A percentile compares a stretch with the other conserved stretches of the same genome.
These are phyloP conservation scores for Cinnamomum chago DNA, from an alignment of 164 flowering plant genomes.

Conservation along the genomic window DNA sequence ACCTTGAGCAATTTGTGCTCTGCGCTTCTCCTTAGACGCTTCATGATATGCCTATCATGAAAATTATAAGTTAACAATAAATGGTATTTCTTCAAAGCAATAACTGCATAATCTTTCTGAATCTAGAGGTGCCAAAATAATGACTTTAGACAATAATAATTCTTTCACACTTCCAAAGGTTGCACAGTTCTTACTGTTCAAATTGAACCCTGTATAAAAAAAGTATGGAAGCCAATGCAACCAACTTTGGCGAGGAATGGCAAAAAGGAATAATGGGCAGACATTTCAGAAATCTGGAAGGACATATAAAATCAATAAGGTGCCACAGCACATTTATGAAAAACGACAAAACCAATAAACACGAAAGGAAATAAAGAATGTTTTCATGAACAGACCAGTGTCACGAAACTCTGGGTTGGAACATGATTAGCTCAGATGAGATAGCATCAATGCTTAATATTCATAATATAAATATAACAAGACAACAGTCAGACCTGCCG, in stretches of 20 bases:
- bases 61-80: not conserved
- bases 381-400: not conserved
- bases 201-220: no score
- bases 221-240: constrained; percentile 10
- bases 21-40: constrained; percentile 87
- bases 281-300: not conserved
- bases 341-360: not conserved
- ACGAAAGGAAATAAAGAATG: not conserved
- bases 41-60: constrained; percentile 87
- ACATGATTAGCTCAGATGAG: not conserved
- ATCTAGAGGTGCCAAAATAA: not conserved
- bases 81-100: not conserved
- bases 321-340: not conserved
- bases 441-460: not conserved
- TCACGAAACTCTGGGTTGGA: not conserved
- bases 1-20: constrained; percentile 99
- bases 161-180: not conserved
- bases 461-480: no score
- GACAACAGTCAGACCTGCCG: no score
- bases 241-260: constrained; percentile 6
- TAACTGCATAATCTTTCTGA: not conserved
- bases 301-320: not conserved
- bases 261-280: not conserved
- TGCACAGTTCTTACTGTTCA: not conserved
- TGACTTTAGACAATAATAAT: no score